Evolutionary conservation across 2,329 filamentous ascomycete species (phyloP), one percentile per base, ranked within the genome.

Genomic region (Colletotrichum zoysiae): DNA sequence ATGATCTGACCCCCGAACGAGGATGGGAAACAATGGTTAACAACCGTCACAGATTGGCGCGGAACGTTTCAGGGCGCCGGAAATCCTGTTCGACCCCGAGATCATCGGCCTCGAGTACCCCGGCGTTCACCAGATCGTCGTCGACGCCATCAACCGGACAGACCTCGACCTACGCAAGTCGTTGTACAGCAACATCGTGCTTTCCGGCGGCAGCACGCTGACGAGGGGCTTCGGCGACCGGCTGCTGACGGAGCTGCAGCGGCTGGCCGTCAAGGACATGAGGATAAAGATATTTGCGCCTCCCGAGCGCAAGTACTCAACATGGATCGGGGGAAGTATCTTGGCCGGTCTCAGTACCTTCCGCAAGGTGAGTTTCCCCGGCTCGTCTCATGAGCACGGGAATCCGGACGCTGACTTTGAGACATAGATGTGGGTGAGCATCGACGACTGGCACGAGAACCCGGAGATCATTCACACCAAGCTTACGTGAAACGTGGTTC

Each of bases 371-470:
- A 42, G 60, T 48, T 12, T 26, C 6, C 18, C 18, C n/a, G 5
- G 12, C 35, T 18, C 38, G 56, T n/a, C 6, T 42, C n/a, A 8
- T 11, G 38, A 42, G n/a, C 35, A 57, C 23, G n/a, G 23, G n/a
- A 30, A 5, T n/a, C 11, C 1, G 5, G 14, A 46, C 63, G 51
- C 44, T 65, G 38, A 72, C 57, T 56, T 56, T 33, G 20, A 12
- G 8, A 33, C 18, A 40, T 81, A 97, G 95, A 99, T 99, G 96
- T 98, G 96, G 95, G 96, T 99, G 79, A 97, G 95, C 84, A 95
- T 97, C 80, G 96, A 98, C 80, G 96, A 99, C 86, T 99, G 96
- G 96, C 96, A 99, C 82, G 96, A 99, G 88, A 97, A 99, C 81
- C 96, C 96, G 23, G 95, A 99, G 80, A 96, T 99, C 78, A 98